These are phyloP conservation scores for Pseudocercospora macadamiae DNA, from an alignment of 2,329 filamentous ascomycete species.

Conservation along the genomic window DNA sequence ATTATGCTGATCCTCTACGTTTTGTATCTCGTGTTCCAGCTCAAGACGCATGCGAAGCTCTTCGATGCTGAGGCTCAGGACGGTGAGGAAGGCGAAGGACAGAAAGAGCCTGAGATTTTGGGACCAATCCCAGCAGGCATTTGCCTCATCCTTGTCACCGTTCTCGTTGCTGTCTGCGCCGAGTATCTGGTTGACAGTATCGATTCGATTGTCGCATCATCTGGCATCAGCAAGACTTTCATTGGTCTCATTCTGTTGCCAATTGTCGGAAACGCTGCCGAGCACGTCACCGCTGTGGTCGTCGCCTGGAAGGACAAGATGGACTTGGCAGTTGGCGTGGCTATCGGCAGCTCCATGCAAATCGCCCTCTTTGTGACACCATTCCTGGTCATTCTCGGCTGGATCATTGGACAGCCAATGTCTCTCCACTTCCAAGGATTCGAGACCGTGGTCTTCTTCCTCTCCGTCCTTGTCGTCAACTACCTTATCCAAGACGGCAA, in stretches of 20 bases:
- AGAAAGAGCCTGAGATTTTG: slow-evolving; percentile 46
- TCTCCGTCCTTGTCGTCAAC: slow-evolving; percentile 83
- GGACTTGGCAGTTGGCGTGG: slow-evolving; percentile 60
- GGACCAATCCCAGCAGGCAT: slow-evolving; percentile 50
- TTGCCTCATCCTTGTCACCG: slow-evolving; percentile 51
- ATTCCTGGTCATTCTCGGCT: slow-evolving; percentile 60
- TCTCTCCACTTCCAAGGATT: slow-evolving; percentile 84
- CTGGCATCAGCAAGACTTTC: slow-evolving; percentile 59
- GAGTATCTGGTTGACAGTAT: slow-evolving; percentile 59
- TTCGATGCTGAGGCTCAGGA: slow-evolving; percentile 48
- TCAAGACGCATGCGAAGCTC: slow-evolving; percentile 53
- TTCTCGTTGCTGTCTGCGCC: slow-evolving; percentile 55
- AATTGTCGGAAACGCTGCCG: slow-evolving; percentile 61
- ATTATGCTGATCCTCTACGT: slow-evolving; percentile 58
- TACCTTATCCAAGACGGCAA: slow-evolving; percentile 83
- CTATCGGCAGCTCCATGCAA: slow-evolving; percentile 58
- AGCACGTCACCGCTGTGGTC: slow-evolving; percentile 59
- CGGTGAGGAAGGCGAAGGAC: slow-evolving; percentile 36
- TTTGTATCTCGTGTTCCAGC: slow-evolving; percentile 59
- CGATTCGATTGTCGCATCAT: slow-evolving; percentile 56
- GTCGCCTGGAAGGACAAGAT: slow-evolving; percentile 62
- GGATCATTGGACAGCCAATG: slow-evolving; percentile 58
- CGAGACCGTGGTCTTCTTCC: slow-evolving; percentile 84
- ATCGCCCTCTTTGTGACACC: slow-evolving; percentile 63
- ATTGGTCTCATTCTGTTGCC: slow-evolving; percentile 60